Base-by-base conservation (phyloP, 345 rosid species). In the Pistacia integerrima region DNA sequence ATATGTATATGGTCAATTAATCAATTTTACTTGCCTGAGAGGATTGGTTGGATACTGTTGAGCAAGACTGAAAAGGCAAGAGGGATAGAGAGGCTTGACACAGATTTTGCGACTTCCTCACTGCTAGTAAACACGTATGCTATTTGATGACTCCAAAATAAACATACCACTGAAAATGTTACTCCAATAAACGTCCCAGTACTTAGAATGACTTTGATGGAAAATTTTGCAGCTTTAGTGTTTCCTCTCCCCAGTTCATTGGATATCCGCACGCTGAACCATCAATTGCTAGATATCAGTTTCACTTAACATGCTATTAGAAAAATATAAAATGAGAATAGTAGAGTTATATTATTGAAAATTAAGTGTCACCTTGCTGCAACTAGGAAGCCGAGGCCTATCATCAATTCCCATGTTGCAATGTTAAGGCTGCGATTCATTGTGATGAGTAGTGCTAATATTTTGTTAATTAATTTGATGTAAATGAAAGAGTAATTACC, bases 191-290 rank as follows among this genome's bases (percentile, higher is more conserved):
- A 20, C 6, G 25, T 36, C 16, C 84, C 74, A 18, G 79, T 85
- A 4, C 56, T 4, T 1, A 82, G n/a, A 4, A 56, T 56, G 5
- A 85, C 86, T 72, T 78, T 83, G 4, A 86, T 69, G 0, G 90
- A 67, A 57, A 86, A 86, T 30, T 73, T 72, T 13, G 82, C 86
- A 8, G 86, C 90, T 35, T 77, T 74, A 0, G 83, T 82, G 33
- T 85, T 67, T 51, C 87, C 86, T 69, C 57, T 81, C 22, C 91
- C 91, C 57, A 88, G 41, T 80, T 86, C 88, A 68, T 88, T 88
- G 16, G 88, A 74, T 3, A 88, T 82, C 36, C 91, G 72, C 17
- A 86, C 91, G 0, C 97, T 92, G 66, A 41, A 41, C 46, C 46
- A 41, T 41, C 46, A 41, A 41, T 41, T 1, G 46, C 46, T 7